phyloP scores from a whole-genome alignment of 139 green algal genomes.

The Medakamo hakoo region DNA sequence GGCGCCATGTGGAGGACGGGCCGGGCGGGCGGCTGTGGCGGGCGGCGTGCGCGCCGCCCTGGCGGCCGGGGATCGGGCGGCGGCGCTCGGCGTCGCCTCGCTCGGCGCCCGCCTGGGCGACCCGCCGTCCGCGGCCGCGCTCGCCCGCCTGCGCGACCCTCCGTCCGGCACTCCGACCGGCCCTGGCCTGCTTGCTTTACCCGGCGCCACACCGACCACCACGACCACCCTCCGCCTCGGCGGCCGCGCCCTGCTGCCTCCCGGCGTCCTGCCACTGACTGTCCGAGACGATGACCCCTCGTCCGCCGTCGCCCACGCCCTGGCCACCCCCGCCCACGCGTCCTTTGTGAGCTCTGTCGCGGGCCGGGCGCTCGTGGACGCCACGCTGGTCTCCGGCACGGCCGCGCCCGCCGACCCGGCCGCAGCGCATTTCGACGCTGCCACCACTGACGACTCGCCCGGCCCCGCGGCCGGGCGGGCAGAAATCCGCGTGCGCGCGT shows the following conservation, averaged over 20 bases:
- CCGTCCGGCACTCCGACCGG: no score
- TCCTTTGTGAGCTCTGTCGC: not conserved
- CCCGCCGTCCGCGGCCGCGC: not conserved
- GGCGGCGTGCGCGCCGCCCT: not conserved
- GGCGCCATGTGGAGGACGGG: no score
- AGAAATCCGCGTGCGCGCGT: not conserved
- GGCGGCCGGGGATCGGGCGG: not conserved
- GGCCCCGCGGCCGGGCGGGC: no score
- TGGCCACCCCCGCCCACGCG: not conserved
- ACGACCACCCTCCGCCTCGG: not conserved
- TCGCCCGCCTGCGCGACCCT: not conserved
- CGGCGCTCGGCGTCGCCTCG: not conserved
- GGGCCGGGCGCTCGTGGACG: not conserved
- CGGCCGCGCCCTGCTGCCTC: not conserved
- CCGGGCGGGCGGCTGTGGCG: not conserved
- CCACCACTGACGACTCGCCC: not conserved
- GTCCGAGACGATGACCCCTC: not conserved
- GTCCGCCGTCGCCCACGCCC: not conserved
- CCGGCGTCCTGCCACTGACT: not conserved
- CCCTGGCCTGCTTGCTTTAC: no score
- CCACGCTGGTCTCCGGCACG: not conserved
- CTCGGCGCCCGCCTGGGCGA: not conserved
- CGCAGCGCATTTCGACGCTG: not conserved
- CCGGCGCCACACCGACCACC: no score
- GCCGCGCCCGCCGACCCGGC: not conserved